Base-by-base conservation (phyloP, 2,329 filamentous ascomycete species). In the Scleromitrula shiraiana region DNA sequence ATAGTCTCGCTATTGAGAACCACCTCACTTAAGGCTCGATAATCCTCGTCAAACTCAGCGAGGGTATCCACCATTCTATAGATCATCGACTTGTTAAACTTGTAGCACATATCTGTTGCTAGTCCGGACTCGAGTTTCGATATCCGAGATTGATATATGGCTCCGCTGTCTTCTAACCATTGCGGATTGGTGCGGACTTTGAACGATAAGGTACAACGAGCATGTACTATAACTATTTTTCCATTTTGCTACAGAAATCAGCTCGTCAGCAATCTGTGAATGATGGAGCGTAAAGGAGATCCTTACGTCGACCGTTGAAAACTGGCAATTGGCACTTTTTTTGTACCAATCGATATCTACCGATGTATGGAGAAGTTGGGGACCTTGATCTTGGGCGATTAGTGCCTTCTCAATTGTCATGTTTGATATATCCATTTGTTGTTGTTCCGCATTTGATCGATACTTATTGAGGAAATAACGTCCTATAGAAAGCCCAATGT, bases 401-500 rank as follows among this genome's bases (percentile, higher is more conserved):
- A 67, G 59, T 4, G 59, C 63, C 37, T 67, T 56, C 4, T 59
- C 23, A 5, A 72, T 65, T 5, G 58, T 59, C 41, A 73, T 56
- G 41, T 70, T 57, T n/a, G 56, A 42, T 5, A 72, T 39, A 46
- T 71, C 63, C 32, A 63, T 29, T 59, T 49, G 0, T 62, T 50
- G 0, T 49, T 19, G 24, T 57, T 56, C 7, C 44, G 73, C 60
- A 49, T 66, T 63, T 36, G 71, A 64, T 38, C 66, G 58, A 44
- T 66, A 66, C 30, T 64, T 60, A 49, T 72, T 69, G 20, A 32
- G 72, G n/a, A 79, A 67, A 56, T 81, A 77, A 53, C 75, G 71
- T 32, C 71, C 72, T n/a, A 78, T 63, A 14, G 76, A 78, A 63
- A 79, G 67, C 6, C 74, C 75, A 64, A 80, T 77, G 53, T 81